Conservation (phyloP, 2,329 filamentous ascomycete genomes). For the Rhinocladiella mackenziei region DNA sequence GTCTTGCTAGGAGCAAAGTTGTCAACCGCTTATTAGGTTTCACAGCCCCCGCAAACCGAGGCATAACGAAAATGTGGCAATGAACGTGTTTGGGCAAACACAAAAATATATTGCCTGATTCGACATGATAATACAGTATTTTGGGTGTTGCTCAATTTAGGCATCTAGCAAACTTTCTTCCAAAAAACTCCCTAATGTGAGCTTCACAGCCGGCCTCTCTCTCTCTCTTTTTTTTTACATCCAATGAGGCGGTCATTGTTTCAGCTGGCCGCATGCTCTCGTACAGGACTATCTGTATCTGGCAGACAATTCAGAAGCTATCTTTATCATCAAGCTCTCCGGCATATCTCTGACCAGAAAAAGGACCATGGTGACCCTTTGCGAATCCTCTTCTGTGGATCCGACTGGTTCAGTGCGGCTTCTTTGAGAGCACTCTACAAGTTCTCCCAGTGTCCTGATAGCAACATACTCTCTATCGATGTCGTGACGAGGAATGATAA, state of each 20-base stretch:
- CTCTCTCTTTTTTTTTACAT: not conserved
- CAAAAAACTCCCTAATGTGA: too few relatives aligned
- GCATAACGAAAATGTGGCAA: not conserved
- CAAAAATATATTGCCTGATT: not conserved
- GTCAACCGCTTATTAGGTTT: not conserved
- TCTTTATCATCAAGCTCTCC: not conserved
- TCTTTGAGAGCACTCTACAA: conserved; percentile 66
- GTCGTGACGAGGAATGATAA: conserved; percentile 81
- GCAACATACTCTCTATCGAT: conserved; percentile 69
- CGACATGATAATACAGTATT: too few relatives aligned
- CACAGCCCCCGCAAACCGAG: conserved; percentile 6
- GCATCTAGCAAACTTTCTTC: too few relatives aligned
- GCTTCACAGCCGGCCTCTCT: too few relatives aligned
- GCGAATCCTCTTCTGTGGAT: conserved; percentile 87
- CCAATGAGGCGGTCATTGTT: conserved; percentile 7
- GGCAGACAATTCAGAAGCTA: not conserved
- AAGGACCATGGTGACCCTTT: conserved; percentile 52
- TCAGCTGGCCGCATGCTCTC: not conserved
- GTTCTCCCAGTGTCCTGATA: conserved; percentile 52
- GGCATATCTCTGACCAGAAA: conserved; percentile 5
- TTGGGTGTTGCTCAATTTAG: too few relatives aligned
- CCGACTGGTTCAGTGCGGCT: conserved; percentile 80
- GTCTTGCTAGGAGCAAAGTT: too few relatives aligned
- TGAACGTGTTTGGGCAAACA: not conserved
- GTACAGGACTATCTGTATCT: not conserved